Percentiles rank a stretch among this genome's conserved stretches.
phyloP scores from a whole-genome alignment of 1,139 yeast genomes.

The Scheffersomyces segobiensis region DNA sequence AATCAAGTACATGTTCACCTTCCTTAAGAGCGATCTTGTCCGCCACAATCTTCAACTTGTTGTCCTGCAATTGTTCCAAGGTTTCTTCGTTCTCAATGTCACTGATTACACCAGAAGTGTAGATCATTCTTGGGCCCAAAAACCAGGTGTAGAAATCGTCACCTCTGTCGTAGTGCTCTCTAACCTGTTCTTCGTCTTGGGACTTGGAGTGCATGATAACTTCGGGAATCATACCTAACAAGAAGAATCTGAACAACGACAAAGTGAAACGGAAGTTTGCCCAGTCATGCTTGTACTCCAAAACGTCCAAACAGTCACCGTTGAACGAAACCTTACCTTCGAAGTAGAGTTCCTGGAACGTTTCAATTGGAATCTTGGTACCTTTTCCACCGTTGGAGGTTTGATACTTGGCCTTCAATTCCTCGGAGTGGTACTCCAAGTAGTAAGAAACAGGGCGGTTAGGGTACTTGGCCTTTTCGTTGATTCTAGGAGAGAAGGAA shows the following conservation, averaged over 20 bases:
- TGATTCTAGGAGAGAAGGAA: slow-evolving; percentile 76
- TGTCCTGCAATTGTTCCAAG: slow-evolving; percentile 86
- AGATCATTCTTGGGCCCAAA: slow-evolving; percentile 92
- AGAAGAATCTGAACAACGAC: slow-evolving; percentile 75
- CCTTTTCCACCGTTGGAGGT: slow-evolving; percentile 55
- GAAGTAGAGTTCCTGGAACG: slow-evolving; percentile 86
- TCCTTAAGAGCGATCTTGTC: slow-evolving; percentile 75
- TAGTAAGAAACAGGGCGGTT: slow-evolving; percentile 77
- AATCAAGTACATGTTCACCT: slow-evolving; percentile 76
- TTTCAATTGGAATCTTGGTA: slow-evolving; percentile 86
- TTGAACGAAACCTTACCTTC: slow-evolving; percentile 83
- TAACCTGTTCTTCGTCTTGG: slow-evolving; percentile 94
- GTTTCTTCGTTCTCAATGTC: slow-evolving; percentile 75
- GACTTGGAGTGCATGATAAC: slow-evolving; percentile 89
- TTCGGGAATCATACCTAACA: slow-evolving; percentile 90
- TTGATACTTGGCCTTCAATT: slow-evolving; percentile 67
- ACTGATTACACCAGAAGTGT: slow-evolving; percentile 82
- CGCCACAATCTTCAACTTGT: slow-evolving; percentile 83
- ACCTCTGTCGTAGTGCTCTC: slow-evolving; percentile 96
- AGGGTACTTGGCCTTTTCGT: slow-evolving; percentile 76
- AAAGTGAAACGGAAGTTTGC: slow-evolving; percentile 77
- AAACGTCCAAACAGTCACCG: slow-evolving; percentile 81
- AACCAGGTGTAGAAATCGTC: slow-evolving; percentile 95
- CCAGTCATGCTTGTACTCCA: slow-evolving; percentile 94
- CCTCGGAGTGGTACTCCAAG: slow-evolving; percentile 78